Evolutionary conservation across 2,329 filamentous ascomycete species (phyloP).

Genomic region (Xylaria multiplex): DNA sequence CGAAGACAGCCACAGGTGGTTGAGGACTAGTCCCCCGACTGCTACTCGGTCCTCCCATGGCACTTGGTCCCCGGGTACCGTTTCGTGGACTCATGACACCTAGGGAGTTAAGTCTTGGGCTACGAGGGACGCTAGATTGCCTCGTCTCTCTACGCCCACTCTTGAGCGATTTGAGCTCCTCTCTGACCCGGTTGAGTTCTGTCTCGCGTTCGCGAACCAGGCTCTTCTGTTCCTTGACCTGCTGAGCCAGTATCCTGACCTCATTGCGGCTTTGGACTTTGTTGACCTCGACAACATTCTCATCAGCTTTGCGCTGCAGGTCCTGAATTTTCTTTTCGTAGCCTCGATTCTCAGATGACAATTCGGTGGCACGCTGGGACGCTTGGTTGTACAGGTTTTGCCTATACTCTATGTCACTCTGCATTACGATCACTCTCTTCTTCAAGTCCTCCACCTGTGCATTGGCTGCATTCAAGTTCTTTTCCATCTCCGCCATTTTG

Average conservation of each 20-base stretch:
- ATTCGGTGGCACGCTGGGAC: constrained; percentile 58
- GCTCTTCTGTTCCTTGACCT: constrained; percentile 55
- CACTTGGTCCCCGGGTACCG: constrained; percentile 46
- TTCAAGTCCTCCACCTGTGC: constrained; percentile 53
- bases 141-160: constrained; percentile 66
- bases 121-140: constrained; percentile 66
- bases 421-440: constrained; percentile 50
- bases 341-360: constrained; percentile 58
- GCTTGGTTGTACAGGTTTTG: constrained; percentile 69
- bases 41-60: constrained; percentile 48
- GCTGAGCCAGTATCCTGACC: constrained; percentile 49
- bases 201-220: constrained; percentile 62
- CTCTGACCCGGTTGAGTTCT: constrained; percentile 59
- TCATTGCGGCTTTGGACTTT: constrained; percentile 55
- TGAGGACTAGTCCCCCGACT: constrained; percentile 43
- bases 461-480: constrained; percentile 53
- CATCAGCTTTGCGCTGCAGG: constrained; percentile 55
- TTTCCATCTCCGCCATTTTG: constrained; percentile 55
- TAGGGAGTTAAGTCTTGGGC: constrained; percentile 58
- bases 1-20: constrained; percentile 28
- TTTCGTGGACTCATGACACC: constrained; percentile 63
- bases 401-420: constrained; percentile 65
- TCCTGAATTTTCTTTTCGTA: constrained; percentile 56
- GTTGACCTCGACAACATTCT: constrained; percentile 60
- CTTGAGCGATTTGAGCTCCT: constrained; percentile 60